Conservation (phyloP, 768 basidiomycete species). For the Russula sp. region DNA sequence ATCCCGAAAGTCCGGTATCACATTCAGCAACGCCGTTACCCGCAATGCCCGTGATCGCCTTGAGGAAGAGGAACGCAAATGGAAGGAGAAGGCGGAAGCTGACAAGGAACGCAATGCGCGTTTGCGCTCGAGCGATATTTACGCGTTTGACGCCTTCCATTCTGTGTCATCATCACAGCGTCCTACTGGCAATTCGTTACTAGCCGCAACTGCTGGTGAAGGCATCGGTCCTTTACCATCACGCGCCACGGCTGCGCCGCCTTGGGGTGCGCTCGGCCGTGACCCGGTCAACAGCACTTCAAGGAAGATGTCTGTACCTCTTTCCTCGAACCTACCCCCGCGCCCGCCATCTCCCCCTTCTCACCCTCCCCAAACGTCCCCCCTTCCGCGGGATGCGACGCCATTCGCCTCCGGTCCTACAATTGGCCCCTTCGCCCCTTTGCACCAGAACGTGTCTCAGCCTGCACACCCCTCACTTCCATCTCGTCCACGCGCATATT, state of each 20-base stretch:
- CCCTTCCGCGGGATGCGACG: constrained; percentile 25
- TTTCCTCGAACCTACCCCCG: constrained; percentile 24
- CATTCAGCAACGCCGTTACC: constrained; percentile 36
- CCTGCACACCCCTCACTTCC: constrained; percentile 29
- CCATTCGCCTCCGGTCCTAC: constrained; percentile 15
- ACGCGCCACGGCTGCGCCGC: constrained; percentile 14
- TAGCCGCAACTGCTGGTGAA: constrained; percentile 27
- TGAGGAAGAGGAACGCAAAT: constrained; percentile 52
- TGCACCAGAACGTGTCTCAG: constrained; percentile 26
- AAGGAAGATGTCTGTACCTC: constrained; percentile 27
- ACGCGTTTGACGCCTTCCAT: constrained; percentile 76
- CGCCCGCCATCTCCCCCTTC: constrained; percentile 27
- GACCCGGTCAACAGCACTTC: constrained; percentile 1
- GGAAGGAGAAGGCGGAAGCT: constrained; percentile 46
- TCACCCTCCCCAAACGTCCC: constrained; percentile 26
- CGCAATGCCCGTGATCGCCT: constrained; percentile 59
- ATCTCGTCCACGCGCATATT: constrained; percentile 29
- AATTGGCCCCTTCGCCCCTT: constrained; percentile 30
- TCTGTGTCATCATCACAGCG: constrained; percentile 44
- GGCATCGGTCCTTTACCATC: constrained; percentile 5
- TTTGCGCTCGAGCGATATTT: constrained; percentile 38
- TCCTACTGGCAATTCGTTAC: constrained; percentile 30
- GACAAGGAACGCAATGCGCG: constrained; percentile 32
- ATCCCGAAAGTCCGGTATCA: constrained; percentile 35
- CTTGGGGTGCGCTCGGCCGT: constrained; percentile 18